Evolutionary conservation across 495 filamentous ascomycete genomes (phyloP).

Genomic region (Platismatia glauca): DNA sequence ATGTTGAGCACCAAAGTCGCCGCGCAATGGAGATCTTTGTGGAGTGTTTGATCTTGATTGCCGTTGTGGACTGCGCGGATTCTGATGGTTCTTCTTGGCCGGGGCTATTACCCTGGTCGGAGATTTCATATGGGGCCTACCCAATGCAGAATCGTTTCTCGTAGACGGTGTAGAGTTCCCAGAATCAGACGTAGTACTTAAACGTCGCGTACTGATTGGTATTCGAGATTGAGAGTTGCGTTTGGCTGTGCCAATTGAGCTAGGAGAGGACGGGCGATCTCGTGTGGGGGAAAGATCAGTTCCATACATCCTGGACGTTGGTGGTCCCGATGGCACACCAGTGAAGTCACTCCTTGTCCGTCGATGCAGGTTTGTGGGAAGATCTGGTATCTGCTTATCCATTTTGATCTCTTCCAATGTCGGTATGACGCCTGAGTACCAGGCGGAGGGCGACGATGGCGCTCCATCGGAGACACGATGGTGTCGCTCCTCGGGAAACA

Average conservation of each 20-base stretch:
- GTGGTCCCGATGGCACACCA: constrained; percentile 14
- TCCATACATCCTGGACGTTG: constrained; percentile 10
- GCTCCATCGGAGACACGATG: constrained; percentile 30
- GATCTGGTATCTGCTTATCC: constrained; percentile 23
- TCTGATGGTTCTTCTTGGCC: constrained; percentile 36
- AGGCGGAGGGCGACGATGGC: constrained; percentile 47
- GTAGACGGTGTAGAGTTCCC: constrained; percentile 37
- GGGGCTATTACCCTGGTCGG: constrained; percentile 40
- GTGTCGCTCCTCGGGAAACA: constrained; percentile 32
- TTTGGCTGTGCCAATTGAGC: constrained; percentile 25
- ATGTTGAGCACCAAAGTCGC: constrained; percentile 27
- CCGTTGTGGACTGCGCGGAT: constrained; percentile 28
- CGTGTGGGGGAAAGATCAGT: constrained; percentile 18
- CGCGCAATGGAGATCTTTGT: constrained; percentile 29
- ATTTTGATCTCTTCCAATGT: constrained; percentile 41
- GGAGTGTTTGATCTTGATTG: constrained; percentile 31
- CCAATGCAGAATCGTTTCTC: constrained; percentile 37
- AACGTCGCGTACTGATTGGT: constrained; percentile 44
- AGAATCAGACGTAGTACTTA: constrained; percentile 40
- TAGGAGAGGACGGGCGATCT: constrained; percentile 17
- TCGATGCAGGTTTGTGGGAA: constrained; percentile 32
- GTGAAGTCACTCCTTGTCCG: constrained; percentile 40
- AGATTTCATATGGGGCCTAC: constrained; percentile 29
- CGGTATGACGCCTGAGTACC: constrained; percentile 43
- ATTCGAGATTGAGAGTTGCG: constrained; percentile 50